phyloP scores from a whole-genome alignment of 129 eudicot genomes.

The Centaurea solstitialis region DNA sequence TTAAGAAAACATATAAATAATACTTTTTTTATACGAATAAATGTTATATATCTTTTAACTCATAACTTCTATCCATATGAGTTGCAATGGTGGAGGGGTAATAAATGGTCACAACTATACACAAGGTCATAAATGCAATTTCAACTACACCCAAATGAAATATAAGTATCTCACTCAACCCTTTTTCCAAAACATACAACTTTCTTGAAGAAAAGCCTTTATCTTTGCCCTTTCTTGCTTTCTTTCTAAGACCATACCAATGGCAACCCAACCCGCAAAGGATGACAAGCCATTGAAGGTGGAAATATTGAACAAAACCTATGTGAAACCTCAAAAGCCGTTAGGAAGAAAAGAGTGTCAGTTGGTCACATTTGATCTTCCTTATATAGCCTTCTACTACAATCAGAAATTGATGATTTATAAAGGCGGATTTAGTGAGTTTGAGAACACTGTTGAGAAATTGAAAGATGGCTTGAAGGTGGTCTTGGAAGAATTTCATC shows the following conservation, averaged over 20 bases:
- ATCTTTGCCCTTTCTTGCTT: not conserved
- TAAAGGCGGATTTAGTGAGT: conserved; percentile 47
- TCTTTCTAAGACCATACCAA: not conserved
- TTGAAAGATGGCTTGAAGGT: conserved; percentile 65
- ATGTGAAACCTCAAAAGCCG: conserved; percentile 71
- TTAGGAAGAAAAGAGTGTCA: conserved; percentile 83
- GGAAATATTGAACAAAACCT: conserved; percentile 46
- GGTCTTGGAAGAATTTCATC: conserved; percentile 84
- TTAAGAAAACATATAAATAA: not conserved
- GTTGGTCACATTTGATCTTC: conserved; percentile 86
- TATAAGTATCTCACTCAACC: conserved; percentile 38
- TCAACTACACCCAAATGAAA: conserved; percentile 38
- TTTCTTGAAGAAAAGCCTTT: not conserved
- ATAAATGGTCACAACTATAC: conserved; percentile 49
- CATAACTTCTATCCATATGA: conserved; percentile 39
- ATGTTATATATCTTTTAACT: not conserved
- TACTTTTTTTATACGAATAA: not conserved
- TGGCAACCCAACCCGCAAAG: conserved; percentile 42
- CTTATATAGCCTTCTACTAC: conserved; percentile 87
- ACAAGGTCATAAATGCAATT: conserved; percentile 49
- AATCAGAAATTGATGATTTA: conserved; percentile 82
- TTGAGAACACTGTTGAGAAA: conserved; percentile 55
- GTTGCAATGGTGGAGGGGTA: conserved; percentile 26
- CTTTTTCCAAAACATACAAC: conserved; percentile 27
- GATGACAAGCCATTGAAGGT: conserved; percentile 44